Evolutionary conservation across 2,329 filamentous ascomycete genomes (phyloP).

Genomic region (Grosmannia clavigera): DNA sequence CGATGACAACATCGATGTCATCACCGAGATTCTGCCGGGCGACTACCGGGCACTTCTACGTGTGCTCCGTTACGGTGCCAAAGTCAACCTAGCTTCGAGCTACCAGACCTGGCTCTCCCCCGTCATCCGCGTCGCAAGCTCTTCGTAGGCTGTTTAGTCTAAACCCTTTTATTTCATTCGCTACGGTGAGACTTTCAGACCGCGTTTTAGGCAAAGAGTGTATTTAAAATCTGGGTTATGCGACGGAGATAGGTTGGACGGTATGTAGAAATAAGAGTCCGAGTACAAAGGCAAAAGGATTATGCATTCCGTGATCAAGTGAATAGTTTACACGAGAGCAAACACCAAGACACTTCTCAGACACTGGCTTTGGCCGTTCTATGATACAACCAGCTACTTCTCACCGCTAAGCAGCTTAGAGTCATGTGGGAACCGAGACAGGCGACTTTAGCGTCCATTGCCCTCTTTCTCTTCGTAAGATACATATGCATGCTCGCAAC

Average conservation of each 20-base stretch:
- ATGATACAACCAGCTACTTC: no score
- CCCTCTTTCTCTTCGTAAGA: no score
- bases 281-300: not conserved
- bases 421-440: no score
- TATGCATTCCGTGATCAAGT: not conserved
- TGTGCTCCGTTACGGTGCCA: not conserved
- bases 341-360: no score
- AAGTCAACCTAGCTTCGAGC: not conserved
- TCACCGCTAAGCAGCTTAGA: no score
- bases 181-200: not conserved
- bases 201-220: not conserved
- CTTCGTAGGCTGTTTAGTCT: not conserved
- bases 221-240: not conserved
- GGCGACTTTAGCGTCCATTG: no score
- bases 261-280: not conserved
- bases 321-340: no score
- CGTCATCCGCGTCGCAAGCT: not conserved
- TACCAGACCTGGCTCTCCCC: slow-evolving; percentile 1
- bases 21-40: not conserved
- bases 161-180: not conserved
- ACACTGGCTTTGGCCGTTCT: no score
- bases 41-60: not conserved
- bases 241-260: not conserved
- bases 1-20: not conserved
- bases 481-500: no score